Evolutionary conservation across 345 rosid genomes (phyloP).

Genomic region (Dipteronia sinensis): DNA sequence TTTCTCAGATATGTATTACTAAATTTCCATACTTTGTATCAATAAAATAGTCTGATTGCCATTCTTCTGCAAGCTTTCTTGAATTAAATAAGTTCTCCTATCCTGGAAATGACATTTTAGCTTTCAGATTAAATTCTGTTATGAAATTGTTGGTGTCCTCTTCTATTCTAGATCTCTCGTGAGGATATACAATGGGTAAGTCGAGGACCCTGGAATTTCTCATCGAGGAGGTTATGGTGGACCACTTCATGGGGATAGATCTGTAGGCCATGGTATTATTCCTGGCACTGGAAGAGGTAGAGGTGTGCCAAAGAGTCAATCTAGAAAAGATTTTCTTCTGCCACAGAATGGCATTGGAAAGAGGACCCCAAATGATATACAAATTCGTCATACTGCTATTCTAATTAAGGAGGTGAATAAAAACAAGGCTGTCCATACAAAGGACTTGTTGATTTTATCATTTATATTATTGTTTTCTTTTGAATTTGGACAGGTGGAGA

Average conservation of each 20-base stretch:
- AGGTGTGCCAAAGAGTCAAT: constrained; percentile 49
- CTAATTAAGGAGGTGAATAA: constrained; percentile 66
- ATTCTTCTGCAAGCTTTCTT: background rate
- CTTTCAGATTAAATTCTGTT: background rate
- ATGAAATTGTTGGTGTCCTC: background rate
- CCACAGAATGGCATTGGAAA: constrained; percentile 78
- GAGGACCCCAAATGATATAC: constrained; percentile 58
- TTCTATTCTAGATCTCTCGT: constrained; percentile 63
- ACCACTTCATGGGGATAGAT: constrained; percentile 51
- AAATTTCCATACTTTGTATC: background rate
- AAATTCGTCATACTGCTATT: constrained; percentile 72
- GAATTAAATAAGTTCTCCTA: background rate
- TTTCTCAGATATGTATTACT: background rate
- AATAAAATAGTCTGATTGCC: background rate
- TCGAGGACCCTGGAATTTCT: constrained; percentile 57
- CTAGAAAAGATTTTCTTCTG: constrained; percentile 69
- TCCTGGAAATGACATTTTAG: background rate
- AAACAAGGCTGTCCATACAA: constrained; percentile 18
- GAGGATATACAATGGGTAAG: constrained; percentile 84
- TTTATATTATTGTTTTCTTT: background rate
- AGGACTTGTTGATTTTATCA: constrained; percentile 9
- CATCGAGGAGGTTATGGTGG: constrained; percentile 53
- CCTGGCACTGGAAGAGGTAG: constrained; percentile 63
- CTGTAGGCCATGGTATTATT: constrained; percentile 48
- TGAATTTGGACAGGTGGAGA: constrained; percentile 64